A percentile compares a stretch with the other conserved stretches of the same genome.
Conservation (phyloP, 805 yeast species). For the Teunomyces aglyptinius region DNA sequence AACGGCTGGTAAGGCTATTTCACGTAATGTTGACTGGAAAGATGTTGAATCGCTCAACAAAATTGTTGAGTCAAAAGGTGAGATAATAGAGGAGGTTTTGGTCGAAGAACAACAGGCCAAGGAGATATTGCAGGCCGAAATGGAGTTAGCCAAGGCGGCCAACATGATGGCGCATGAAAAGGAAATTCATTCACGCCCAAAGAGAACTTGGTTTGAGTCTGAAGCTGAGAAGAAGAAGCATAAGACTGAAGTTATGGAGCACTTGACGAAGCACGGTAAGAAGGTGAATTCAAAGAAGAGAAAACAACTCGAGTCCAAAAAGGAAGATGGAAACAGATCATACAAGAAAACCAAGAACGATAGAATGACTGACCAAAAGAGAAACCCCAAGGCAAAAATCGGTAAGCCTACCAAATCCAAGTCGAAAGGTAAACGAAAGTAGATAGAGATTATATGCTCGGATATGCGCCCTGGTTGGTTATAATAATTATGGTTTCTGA, state of each 20-base stretch:
- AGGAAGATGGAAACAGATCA: slow-evolving; percentile 51
- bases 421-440: slow-evolving; percentile 5
- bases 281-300: slow-evolving; percentile 66
- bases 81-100: slow-evolving; percentile 69
- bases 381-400: slow-evolving; percentile 19
- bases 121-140: slow-evolving; percentile 83
- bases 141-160: slow-evolving; percentile 83
- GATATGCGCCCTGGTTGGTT: too few species aligned
- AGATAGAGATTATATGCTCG: background rate
- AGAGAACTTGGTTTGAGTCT: slow-evolving; percentile 92
- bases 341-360: slow-evolving; percentile 82
- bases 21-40: slow-evolving; percentile 88
- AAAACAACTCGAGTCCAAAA: slow-evolving; percentile 61
- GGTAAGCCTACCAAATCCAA: slow-evolving; percentile 7
- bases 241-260: slow-evolving; percentile 35
- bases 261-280: slow-evolving; percentile 49
- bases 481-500: too few species aligned
- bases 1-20: slow-evolving; percentile 58
- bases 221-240: slow-evolving; percentile 51
- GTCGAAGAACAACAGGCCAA: slow-evolving; percentile 88
- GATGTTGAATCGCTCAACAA: slow-evolving; percentile 69
- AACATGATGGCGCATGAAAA: slow-evolving; percentile 75
- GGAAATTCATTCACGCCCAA: slow-evolving; percentile 88
- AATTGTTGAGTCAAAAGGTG: slow-evolving; percentile 58
- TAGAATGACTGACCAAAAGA: slow-evolving; percentile 52